Base-by-base conservation (phyloP, 2,329 filamentous ascomycete genomes). In the Colletotrichum australisinense region DNA sequence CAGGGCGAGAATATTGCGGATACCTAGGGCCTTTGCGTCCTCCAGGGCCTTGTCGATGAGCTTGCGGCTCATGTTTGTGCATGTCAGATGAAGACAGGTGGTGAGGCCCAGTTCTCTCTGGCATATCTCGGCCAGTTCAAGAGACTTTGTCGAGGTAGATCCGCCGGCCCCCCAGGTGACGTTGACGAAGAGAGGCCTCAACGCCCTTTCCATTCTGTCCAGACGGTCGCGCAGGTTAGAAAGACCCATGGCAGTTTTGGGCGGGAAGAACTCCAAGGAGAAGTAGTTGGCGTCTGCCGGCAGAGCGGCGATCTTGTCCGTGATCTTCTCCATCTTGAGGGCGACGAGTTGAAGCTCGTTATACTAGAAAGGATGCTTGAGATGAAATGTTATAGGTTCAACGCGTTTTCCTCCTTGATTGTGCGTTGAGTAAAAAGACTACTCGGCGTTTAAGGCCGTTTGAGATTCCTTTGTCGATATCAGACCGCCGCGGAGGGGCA, bases 231-330 rank as follows among this genome's bases (percentile, higher is more conserved):
- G 94, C 68, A 99, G 91, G 83, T 99, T 99, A 75, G 94, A 93
- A 79, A 97, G 97, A 76, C 97, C 97, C 92, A 97, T 98, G 74
- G 93, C 89, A 59, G 97, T 99, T 87, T 98, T 99, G 75, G 97
- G 97, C 77, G 97, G 97, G 86, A 99, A 99, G 91, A 99, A 99
- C 86, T 99, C 97, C 84, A 98, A 93, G 60, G 97, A 98, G 85
- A 98, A 97, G 87, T 97, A 98, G 81, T 90, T 92, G 76, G 91
- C 90, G 83, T 94, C 91, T 76, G 93, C 90, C 83, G 94, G 94
- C 86, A 99, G 86, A 74, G 95, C 94, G 84, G 94, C 94, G 81
- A 98, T 96, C 88, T 98, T 98, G 88, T 97, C 93, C 75, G 95
- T 97, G 81, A 98, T 95, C 85, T 94, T 97, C 86, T 95, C 93